These are phyloP conservation scores for Gomphus bonarii DNA, from an alignment of 1,284 basidiomycete genomes.

Conservation along the genomic window DNA sequence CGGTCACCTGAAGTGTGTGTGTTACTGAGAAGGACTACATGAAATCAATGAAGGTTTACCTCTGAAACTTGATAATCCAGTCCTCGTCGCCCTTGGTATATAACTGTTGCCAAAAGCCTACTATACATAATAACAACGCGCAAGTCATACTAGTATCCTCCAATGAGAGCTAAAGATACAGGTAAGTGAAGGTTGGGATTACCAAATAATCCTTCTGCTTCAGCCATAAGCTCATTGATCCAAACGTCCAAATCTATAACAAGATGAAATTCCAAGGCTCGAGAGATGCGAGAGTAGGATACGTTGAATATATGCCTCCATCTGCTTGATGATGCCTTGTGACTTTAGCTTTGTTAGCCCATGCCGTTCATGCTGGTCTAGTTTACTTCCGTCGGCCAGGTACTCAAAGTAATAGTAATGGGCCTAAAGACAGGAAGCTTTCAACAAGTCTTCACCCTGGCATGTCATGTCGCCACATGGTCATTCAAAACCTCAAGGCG, in stretches of 20 bases:
- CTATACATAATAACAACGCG: conserved; percentile 66
- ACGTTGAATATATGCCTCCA: conserved; percentile 49
- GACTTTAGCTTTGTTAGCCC: conserved; percentile 30
- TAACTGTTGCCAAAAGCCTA: conserved; percentile 59
- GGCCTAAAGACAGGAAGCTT: conserved; percentile 46
- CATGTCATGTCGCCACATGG: not conserved
- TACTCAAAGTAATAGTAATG: conserved; percentile 67
- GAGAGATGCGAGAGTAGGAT: conserved; percentile 12
- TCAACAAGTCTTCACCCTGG: conserved; percentile 51
- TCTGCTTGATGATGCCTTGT: conserved; percentile 36
- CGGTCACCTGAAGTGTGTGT: conserved; percentile 43
- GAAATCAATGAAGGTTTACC: conserved; percentile 25
- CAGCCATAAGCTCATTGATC: conserved; percentile 33
- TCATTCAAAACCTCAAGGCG: not conserved
- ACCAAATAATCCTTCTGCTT: conserved; percentile 39
- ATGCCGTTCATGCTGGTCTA: conserved; percentile 29
- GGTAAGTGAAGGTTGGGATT: conserved; percentile 50
- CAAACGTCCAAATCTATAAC: conserved; percentile 40
- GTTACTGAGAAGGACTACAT: not conserved
- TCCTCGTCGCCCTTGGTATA: conserved; percentile 47
- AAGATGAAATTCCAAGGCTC: not conserved
- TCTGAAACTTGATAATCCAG: conserved; percentile 59
- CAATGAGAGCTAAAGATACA: conserved; percentile 13
- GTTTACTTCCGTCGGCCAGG: conserved; percentile 40
- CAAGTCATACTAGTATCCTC: conserved; percentile 51